phyloP scores from a whole-genome alignment of 768 basidiomycete genomes.

The Boletus reticuloceps region DNA sequence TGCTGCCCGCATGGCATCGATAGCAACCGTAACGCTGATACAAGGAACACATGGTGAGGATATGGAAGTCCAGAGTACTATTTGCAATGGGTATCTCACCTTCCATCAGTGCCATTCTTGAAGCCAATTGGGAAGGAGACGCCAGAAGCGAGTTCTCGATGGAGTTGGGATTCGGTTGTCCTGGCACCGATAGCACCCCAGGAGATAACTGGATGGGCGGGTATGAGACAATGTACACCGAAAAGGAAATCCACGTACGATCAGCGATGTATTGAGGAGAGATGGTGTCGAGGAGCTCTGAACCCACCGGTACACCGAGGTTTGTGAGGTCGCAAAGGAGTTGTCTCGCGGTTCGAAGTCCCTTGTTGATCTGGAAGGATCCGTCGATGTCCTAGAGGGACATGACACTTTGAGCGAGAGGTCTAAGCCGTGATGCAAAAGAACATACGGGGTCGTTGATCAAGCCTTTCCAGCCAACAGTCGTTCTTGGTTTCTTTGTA shows the following conservation, averaged over 20 bases:
- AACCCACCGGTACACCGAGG: conserved; percentile 89
- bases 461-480: conserved; percentile 96
- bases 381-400: conserved; percentile 76
- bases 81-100: conserved; percentile 34
- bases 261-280: conserved; percentile 84
- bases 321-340: conserved; percentile 90
- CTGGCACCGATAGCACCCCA: conserved; percentile 98
- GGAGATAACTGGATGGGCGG: conserved; percentile 53
- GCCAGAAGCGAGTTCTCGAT: conserved; percentile 93
- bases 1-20: conserved; percentile 94
- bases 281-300: conserved; percentile 86
- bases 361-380: conserved; percentile 96
- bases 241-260: conserved; percentile 38
- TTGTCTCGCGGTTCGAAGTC: conserved; percentile 82
- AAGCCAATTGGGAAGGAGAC: conserved; percentile 98
- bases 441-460: conserved; percentile 74
- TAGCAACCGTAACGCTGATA: conserved; percentile 74
- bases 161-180: conserved; percentile 96
- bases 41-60: conserved; percentile 1
- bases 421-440: not conserved
- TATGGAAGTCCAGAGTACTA: not conserved
- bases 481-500: conserved; percentile 88
- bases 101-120: conserved; percentile 99
- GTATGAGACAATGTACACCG: not conserved
- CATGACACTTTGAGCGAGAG: not conserved